Percentiles rank a stretch among this genome's conserved stretches.
Conservation (phyloP, 306 rosid species). For the Albizia julibrissin region DNA sequence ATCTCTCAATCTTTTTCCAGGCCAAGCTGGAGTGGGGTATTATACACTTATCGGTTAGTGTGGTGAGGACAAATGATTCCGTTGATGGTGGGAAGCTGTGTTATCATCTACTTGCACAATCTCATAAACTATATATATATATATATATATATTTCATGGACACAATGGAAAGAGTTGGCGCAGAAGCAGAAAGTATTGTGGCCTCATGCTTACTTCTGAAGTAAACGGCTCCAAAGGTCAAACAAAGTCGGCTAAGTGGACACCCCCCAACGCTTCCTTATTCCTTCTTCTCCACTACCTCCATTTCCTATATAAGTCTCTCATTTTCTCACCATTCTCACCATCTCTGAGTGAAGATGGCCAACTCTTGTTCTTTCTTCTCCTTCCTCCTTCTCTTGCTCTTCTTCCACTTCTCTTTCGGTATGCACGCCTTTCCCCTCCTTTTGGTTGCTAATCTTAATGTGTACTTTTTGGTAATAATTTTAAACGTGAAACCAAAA, state of each 20-base stretch:
- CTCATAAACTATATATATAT: background rate
- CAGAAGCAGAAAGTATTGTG: background rate
- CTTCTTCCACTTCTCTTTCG: slow-evolving; percentile 42
- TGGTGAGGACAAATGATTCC: too few relatives aligned
- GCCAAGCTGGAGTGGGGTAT: too few relatives aligned
- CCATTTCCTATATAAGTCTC: slow-evolving; percentile 38
- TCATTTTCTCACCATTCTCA: background rate
- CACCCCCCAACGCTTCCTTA: background rate
- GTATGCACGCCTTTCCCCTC: slow-evolving; percentile 33
- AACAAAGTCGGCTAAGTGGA: slow-evolving; percentile 58
- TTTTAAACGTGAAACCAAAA: background rate
- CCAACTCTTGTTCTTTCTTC: slow-evolving; percentile 21
- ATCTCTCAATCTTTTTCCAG: too few relatives aligned
- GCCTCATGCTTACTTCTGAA: slow-evolving; percentile 9
- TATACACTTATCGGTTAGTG: too few relatives aligned
- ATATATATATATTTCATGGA: too few relatives aligned
- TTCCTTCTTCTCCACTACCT: background rate
- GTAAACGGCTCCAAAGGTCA: slow-evolving; percentile 38
- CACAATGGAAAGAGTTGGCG: background rate
- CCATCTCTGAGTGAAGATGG: slow-evolving; percentile 32
- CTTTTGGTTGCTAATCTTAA: background rate
- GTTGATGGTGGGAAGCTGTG: background rate
- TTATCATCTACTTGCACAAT: background rate
- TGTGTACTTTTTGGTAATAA: background rate
- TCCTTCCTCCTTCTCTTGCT: slow-evolving; percentile 37